Percentiles rank a stretch among this genome's conserved stretches.
Conservation (phyloP, 2,329 filamentous ascomycete genomes). For the Ophiostoma quercus region DNA sequence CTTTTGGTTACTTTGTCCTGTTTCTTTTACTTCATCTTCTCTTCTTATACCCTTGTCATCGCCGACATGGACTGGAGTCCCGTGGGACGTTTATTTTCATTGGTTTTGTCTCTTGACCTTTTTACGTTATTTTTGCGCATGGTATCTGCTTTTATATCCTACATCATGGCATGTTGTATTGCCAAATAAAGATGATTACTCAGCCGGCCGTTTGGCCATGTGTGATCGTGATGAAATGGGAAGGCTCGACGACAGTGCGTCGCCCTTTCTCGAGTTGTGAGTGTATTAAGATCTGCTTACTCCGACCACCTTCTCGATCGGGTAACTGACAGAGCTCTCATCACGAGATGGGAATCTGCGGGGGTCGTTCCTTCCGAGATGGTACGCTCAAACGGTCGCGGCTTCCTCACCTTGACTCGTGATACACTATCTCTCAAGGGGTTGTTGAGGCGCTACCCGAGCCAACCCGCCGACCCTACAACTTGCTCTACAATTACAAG, state of each 20-base stretch:
- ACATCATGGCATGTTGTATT: not conserved
- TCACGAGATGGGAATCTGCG: not conserved
- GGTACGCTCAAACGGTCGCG: not conserved
- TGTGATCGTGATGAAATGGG: not conserved
- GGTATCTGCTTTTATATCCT: not conserved
- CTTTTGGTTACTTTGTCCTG: slow-evolving; percentile 7
- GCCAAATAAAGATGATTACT: not conserved
- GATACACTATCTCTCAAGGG: not conserved
- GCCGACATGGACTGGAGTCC: slow-evolving; percentile 7
- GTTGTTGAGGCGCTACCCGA: not conserved
- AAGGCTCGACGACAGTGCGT: not conserved
- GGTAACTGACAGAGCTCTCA: not conserved
- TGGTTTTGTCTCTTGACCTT: not conserved
- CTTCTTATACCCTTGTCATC: not conserved
- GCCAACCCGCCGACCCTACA: not conserved
- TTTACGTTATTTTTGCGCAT: not conserved
- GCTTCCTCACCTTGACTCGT: slow-evolving; percentile 2
- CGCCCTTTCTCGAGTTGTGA: not conserved
- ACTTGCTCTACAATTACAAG: not conserved
- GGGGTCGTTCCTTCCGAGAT: not conserved
- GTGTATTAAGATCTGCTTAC: no score
- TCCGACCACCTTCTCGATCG: not conserved
- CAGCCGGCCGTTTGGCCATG: not conserved
- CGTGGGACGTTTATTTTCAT: not conserved
- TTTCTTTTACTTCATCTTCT: not conserved